These are phyloP conservation scores for Filobasidium floriforme DNA, from an alignment of 768 basidiomycete species.

Conservation along the genomic window DNA sequence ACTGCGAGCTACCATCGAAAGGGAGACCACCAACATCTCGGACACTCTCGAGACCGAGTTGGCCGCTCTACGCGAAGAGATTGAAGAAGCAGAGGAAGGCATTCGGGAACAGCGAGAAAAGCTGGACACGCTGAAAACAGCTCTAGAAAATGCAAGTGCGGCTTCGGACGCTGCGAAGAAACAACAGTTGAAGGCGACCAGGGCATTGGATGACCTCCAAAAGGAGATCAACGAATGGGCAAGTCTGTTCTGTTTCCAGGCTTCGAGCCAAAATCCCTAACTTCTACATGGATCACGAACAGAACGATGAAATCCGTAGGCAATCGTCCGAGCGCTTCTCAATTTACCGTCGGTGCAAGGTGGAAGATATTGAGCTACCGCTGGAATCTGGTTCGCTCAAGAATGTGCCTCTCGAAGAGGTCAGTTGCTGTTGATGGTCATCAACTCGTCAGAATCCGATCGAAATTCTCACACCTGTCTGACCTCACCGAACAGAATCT, in stretches of 20 bases:
- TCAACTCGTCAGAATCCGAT: neutral
- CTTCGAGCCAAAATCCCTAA: neutral
- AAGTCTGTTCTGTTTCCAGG: slow-evolving; percentile 31
- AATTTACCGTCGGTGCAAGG: slow-evolving; percentile 80
- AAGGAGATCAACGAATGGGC: slow-evolving; percentile 50
- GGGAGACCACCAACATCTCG: slow-evolving; percentile 32
- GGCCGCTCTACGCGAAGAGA: slow-evolving; percentile 1
- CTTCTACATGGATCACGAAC: neutral
- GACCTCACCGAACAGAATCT: neutral
- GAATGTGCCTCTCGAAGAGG: slow-evolving; percentile 93
- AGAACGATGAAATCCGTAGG: slow-evolving; percentile 89
- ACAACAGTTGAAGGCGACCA: neutral
- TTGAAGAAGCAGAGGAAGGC: slow-evolving; percentile 12
- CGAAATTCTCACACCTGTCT: neutral
- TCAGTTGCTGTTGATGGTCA: slow-evolving; percentile 37
- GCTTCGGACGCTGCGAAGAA: slow-evolving; percentile 23
- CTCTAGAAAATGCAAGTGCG: slow-evolving; percentile 48
- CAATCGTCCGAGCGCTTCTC: slow-evolving; percentile 73
- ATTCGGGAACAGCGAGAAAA: neutral
- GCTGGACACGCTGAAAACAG: slow-evolving; percentile 7
- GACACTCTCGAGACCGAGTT: slow-evolving; percentile 41
- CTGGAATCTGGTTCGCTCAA: slow-evolving; percentile 66
- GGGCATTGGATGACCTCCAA: slow-evolving; percentile 29
- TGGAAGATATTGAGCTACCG: slow-evolving; percentile 85
- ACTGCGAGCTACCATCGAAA: slow-evolving; percentile 45